Percentiles rank a stretch among this genome's conserved stretches.
Conservation (phyloP, 148 eudicot species). For the Fallopia convolvulus region DNA sequence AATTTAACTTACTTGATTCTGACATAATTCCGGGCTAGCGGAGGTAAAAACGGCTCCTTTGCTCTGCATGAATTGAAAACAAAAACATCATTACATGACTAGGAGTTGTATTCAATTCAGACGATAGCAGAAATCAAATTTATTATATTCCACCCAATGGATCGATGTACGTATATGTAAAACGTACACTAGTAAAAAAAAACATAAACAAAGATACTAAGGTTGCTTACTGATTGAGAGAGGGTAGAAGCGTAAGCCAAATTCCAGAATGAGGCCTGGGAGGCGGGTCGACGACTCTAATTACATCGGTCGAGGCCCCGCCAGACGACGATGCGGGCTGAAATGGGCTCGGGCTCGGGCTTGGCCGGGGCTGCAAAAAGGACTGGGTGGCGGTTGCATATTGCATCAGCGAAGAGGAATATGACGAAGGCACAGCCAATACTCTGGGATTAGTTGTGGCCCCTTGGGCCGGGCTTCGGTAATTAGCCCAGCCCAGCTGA, state of each 20-base stretch:
- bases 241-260: constrained; percentile 77
- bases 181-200: not conserved
- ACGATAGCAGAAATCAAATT: not conserved
- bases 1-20: constrained; percentile 54
- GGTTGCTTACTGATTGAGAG: constrained; percentile 53
- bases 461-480: not conserved
- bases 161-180: not conserved
- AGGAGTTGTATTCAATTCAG: not conserved
- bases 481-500: not conserved
- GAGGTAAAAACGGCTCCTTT: constrained; percentile 66
- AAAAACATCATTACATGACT: not conserved
- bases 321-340: too few species aligned
- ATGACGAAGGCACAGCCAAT: not conserved
- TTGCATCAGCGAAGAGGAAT: not conserved
- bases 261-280: constrained; percentile 61
- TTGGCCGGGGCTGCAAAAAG: not conserved
- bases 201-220: too few species aligned
- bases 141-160: too few species aligned
- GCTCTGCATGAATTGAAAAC: constrained; percentile 33
- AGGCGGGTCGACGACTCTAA: constrained; percentile 50
- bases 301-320: constrained; percentile 16
- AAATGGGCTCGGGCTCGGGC: not conserved
- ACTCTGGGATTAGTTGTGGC: not conserved
- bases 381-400: not conserved
- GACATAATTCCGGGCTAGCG: constrained; percentile 64